Base-by-base conservation (phyloP, 78 protist genomes). In the Dictyostelium firmibasis region DNA sequence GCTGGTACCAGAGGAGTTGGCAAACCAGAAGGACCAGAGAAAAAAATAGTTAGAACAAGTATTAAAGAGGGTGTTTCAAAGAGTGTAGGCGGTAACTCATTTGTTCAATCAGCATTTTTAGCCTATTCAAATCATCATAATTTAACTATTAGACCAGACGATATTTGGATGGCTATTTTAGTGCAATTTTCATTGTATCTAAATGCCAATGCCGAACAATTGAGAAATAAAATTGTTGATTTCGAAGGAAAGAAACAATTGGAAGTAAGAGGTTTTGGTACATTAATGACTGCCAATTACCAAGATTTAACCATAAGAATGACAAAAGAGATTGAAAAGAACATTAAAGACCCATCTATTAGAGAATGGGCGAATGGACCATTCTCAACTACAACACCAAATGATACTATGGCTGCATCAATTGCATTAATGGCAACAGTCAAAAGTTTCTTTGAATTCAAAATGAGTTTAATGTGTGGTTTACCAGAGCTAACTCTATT, bases 301-400 rank as follows among this genome's bases (percentile, higher is more conserved):
- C 76, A 81, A 23, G 16, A 43, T 27, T 38, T 93, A 14, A 67
- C 91, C 41, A 16, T 53, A 0, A 11, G 3, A 14, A 93, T 93
- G 96, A 33, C 77, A 0, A 76, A 79, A 23, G 36, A 70, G 27
- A 93, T 93, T 77, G 81, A 81, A 23, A 25, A 83, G 92, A 92
- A 92, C 41, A 87, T 92, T n/a, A 92, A 92, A 70, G 96, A 92
- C 41, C 50, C 93, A n/a, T 91, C 93, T 0, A 38, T 92, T 36
- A 35, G 92, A 35, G 75, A 87, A 29, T 92, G 96, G 96, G 82
- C 62, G 36, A 23, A 35, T 2, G 87, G 43, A 18, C 27, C 72
- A 14, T 92, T 92, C 27, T 35, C 96, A 18, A 92, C 96, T 0
- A 25, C 96, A n/a, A 92, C 96, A 2, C 47, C 75, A 27, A 92